phyloP scores from a whole-genome alignment of 225 moss, liverwort and hornwort genomes.

The Lunularia cruciata region DNA sequence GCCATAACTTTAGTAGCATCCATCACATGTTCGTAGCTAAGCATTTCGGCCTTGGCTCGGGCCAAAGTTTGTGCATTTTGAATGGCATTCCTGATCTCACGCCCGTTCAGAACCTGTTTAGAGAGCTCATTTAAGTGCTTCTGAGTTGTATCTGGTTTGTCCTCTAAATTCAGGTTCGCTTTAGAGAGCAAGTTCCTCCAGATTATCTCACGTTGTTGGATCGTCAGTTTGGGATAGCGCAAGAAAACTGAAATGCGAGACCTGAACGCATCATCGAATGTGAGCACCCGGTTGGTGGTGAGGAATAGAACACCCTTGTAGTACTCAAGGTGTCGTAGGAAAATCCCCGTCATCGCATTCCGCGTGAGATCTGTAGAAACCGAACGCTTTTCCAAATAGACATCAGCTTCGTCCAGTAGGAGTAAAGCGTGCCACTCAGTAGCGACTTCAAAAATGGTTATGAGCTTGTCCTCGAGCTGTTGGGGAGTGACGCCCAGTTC shows the following conservation, averaged over 20 bases:
- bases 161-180: neutral
- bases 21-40: neutral
- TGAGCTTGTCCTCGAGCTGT: constrained; percentile 14
- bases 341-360: constrained; percentile 44
- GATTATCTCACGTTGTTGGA: neutral
- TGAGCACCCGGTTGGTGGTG: constrained; percentile 28
- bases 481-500: constrained; percentile 19
- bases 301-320: constrained; percentile 49
- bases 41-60: neutral
- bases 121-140: constrained; percentile 28
- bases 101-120: constrained; percentile 16
- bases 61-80: constrained; percentile 21
- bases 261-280: constrained; percentile 35
- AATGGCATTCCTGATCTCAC: constrained; percentile 43
- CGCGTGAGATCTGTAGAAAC: neutral
- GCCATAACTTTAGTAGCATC: neutral
- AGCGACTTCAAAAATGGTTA: constrained; percentile 20
- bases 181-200: constrained; percentile 34
- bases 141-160: neutral
- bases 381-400: constrained; percentile 23
- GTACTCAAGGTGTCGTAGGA: constrained; percentile 44
- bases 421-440: constrained; percentile 22
- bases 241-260: constrained; percentile 44
- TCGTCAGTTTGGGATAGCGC: constrained; percentile 20
- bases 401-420: constrained; percentile 32